Conservation (phyloP, 1,139 yeast species). For the Blastobotrys ciferrii region DNA sequence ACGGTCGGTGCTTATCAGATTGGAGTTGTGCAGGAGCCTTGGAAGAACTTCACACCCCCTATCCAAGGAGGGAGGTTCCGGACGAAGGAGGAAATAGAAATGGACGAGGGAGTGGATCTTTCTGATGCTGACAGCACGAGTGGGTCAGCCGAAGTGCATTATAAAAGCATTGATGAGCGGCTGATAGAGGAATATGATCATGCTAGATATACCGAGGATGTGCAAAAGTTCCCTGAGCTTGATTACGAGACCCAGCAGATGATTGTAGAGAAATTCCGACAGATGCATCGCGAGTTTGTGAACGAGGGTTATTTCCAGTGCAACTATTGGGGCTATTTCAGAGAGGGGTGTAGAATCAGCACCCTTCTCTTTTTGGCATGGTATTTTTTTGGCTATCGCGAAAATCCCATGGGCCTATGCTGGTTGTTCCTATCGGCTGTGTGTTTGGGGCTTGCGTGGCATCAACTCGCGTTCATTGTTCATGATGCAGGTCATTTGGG, state of each 20-base stretch:
- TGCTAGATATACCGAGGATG: slow-evolving; percentile 51
- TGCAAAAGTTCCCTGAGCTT: slow-evolving; percentile 56
- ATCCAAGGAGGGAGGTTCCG: slow-evolving; percentile 74
- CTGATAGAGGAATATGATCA: slow-evolving; percentile 60
- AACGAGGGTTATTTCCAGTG: slow-evolving; percentile 67
- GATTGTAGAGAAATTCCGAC: slow-evolving; percentile 57
- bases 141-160: background rate
- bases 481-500: slow-evolving; percentile 90
- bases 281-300: slow-evolving; percentile 55
- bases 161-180: slow-evolving; percentile 44
- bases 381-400: slow-evolving; percentile 42
- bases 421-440: slow-evolving; percentile 60
- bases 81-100: slow-evolving; percentile 27
- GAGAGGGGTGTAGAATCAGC: slow-evolving; percentile 62
- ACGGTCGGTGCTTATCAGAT: slow-evolving; percentile 56
- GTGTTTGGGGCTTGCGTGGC: slow-evolving; percentile 78
- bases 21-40: slow-evolving; percentile 58
- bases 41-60: slow-evolving; percentile 82
- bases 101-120: slow-evolving; percentile 26
- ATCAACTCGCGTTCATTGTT: slow-evolving; percentile 80
- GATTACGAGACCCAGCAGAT: slow-evolving; percentile 64
- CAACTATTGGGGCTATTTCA: slow-evolving; percentile 64
- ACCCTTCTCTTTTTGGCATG: slow-evolving; percentile 52
- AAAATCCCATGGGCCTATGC: slow-evolving; percentile 18
- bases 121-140: slow-evolving; percentile 30